These are phyloP conservation scores for Heritiera fomes DNA, from an alignment of 345 rosid genomes.

Conservation along the genomic window DNA sequence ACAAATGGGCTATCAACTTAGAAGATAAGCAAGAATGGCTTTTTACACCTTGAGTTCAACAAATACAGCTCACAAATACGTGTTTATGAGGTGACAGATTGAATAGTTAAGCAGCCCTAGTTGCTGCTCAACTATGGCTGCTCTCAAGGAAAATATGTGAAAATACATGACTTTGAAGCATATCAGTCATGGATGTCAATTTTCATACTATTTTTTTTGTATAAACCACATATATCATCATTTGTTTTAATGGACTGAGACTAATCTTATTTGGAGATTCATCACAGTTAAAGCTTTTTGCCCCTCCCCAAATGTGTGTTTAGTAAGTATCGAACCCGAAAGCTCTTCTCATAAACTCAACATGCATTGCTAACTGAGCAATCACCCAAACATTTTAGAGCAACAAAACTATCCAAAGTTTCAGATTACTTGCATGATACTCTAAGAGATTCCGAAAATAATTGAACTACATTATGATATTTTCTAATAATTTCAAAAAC, in stretches of 20 bases:
- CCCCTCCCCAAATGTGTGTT: no score
- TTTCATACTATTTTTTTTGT: background rate
- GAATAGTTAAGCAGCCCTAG: background rate
- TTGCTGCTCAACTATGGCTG: background rate
- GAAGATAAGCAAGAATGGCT: background rate
- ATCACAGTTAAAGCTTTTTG: no score
- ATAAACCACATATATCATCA: no score
- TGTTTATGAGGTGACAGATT: slow-evolving; percentile 13
- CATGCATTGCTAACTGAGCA: no score
- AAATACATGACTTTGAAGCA: background rate
- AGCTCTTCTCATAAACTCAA: no score
- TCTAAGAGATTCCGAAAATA: background rate
- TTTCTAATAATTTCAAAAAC: background rate
- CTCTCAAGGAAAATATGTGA: background rate
- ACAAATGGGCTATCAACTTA: background rate
- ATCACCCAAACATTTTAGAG: background rate
- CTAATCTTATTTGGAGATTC: no score
- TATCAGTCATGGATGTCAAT: background rate
- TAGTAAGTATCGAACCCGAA: no score
- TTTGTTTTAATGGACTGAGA: no score
- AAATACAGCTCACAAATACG: slow-evolving; percentile 8
- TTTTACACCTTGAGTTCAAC: background rate
- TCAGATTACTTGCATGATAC: background rate
- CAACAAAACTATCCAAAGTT: background rate
- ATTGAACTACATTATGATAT: background rate